Evolutionary conservation across 306 rosid species (phyloP), one percentile per base, ranked within the genome.

Genomic region (Oxytropis ochrocephala): DNA sequence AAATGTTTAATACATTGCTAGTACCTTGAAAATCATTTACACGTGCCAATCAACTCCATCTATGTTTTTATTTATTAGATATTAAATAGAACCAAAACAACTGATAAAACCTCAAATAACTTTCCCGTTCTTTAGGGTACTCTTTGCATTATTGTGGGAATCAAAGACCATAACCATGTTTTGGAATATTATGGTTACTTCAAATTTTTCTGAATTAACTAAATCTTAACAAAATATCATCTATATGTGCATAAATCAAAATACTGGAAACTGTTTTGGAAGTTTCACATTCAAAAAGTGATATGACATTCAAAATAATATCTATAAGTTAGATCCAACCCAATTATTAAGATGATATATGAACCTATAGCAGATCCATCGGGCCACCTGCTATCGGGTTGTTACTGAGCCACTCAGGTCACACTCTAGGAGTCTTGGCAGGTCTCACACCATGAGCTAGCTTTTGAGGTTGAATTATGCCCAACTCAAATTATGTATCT

Each of bases 111-210:
- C 51, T 67, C 36, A 11, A 7, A 38, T n/a, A 36, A 69, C 44
- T 54, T 19, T 5, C 17, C 48, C 42, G 19, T 12, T 53, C 39
- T 52, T 38, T 69, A 39, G 17, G 21, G 24, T 52, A 68, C 33
- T 49, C 17, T 68, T 36, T 69, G 27, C 64, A 39, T 21, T 42
- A n/a, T 38, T 24, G 11, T 12, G 10, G 54, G 4, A 18, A 21
- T 29, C 48, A 27, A 11, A 42, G 11, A 27, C 65, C 65, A 39
- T 24, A 21, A 4, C 63, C 14, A 69, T 7, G 11, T n/a, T 54
- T 55, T 27, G 36, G 53, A 8, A 53, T 75, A 55, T 46, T 49
- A 56, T 56, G 64, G 18, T 73, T 72, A 5, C 41, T 30, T 59
- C 27, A 9, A 55, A 30, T 56, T 56, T 66, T 66, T 68, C 10